Evolutionary conservation across 345 rosid species (phyloP), one percentile per base, ranked within the genome.

Genomic region (Camelina sativa): DNA sequence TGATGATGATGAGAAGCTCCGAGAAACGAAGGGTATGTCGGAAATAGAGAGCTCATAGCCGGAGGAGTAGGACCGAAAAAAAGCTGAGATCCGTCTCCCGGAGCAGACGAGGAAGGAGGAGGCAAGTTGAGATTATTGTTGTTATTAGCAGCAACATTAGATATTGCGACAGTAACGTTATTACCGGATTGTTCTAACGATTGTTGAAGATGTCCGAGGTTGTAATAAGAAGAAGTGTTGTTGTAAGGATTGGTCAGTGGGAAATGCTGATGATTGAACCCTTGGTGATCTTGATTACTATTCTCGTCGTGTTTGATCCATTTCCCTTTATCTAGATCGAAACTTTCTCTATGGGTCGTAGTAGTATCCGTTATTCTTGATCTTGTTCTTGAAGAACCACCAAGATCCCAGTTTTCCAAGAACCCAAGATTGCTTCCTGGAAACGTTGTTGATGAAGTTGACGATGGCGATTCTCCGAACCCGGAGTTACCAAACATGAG

Each of bases 131-230:
- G 77, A 67, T 85, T 75, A 23, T 12, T 34, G 55, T 64, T 75
- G 48, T 30, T 76, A 46, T 46, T 55, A 69, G 66, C 67, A 58
- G 84, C 65, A 64, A 67, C 80, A 50, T 86, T 90, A 8, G 84
- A 6, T 50, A 86, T 86, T 22, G 91, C 74, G 32, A 80, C 74
- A 41, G 85, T 76, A 48, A 88, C 92, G 72, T 88, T 89, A 71
- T 69, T 76, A 58, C 96, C 97, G 58, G 84, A 82, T 28, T 86
- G 96, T 50, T 92, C 86, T 65, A 89, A 76, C 60, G 96, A 87
- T 10, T 88, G 81, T 72, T 77, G 87, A 30, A 94, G 82, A 80
- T 87, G 88, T 74, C 89, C 92, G 78, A 81, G 86, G 58, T 88
- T 86, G 70, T 69, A 84, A 52, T 83, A 80, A 22, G 90, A 30